phyloP scores from a whole-genome alignment of 768 basidiomycete genomes.

The Mycena metata region DNA sequence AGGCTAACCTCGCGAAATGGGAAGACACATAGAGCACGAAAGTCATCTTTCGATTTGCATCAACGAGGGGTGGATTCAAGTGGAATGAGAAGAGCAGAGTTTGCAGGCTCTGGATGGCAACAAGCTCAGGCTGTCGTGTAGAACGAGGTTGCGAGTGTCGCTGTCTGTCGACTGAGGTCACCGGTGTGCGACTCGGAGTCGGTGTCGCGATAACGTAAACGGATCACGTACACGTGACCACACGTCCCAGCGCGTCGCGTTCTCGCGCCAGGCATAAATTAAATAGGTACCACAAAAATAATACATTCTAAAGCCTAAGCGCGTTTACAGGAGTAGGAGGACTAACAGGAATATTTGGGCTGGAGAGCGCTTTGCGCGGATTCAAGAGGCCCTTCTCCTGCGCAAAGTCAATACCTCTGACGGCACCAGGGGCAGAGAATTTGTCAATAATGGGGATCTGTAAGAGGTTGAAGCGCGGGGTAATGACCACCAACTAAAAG shows the following conservation, averaged over 20 bases:
- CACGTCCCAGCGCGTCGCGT: too few relatives aligned
- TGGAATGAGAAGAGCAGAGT: too few relatives aligned
- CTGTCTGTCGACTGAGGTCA: too few relatives aligned
- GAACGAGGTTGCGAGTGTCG: too few relatives aligned
- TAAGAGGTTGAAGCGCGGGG: conserved; percentile 94
- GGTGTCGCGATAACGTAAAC: too few relatives aligned
- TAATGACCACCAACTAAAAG: conserved; percentile 89
- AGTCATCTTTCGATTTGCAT: conserved; percentile 4
- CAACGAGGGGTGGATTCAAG: too few relatives aligned
- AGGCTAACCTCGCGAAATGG: conserved; percentile 51
- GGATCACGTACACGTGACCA: too few relatives aligned
- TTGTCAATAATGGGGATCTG: conserved; percentile 96
- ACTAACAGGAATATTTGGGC: conserved; percentile 12
- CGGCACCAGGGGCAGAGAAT: conserved; percentile 82
- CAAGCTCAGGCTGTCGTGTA: too few relatives aligned
- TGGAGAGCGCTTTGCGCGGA: conserved; percentile 55
- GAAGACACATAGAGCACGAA: conserved; percentile 32
- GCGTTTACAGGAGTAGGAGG: background rate
- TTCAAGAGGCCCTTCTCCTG: conserved; percentile 85
- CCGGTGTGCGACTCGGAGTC: too few relatives aligned
- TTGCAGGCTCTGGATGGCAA: too few relatives aligned
- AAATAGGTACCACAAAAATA: background rate
- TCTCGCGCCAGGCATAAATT: too few relatives aligned
- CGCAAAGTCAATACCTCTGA: conserved; percentile 86
- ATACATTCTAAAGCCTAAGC: conserved; percentile 10